phyloP scores from a whole-genome alignment of 495 filamentous ascomycete species.

The Aeminium ludgeri region DNA sequence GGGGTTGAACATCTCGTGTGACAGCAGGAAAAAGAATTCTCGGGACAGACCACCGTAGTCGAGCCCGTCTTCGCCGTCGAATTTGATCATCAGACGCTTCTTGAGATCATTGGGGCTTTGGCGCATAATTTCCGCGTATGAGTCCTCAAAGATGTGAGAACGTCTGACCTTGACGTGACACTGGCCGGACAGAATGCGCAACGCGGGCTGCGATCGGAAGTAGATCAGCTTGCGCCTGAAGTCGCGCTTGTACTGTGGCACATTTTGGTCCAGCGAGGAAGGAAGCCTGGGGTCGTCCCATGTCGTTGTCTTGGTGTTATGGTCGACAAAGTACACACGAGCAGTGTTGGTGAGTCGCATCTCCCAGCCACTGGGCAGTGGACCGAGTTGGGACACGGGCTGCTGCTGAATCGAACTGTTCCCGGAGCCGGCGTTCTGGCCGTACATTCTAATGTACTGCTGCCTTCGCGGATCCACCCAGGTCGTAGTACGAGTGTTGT shows the following conservation, averaged over 20 bases:
- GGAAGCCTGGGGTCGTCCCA: slow-evolving; percentile 96
- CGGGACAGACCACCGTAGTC: slow-evolving; percentile 97
- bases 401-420: slow-evolving; percentile 90
- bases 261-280: slow-evolving; percentile 92
- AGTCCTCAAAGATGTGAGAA: slow-evolving; percentile 96
- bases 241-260: slow-evolving; percentile 98
- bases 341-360: slow-evolving; percentile 98
- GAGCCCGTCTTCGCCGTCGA: slow-evolving; percentile 93
- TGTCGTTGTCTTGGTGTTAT: slow-evolving; percentile 99
- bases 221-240: slow-evolving; percentile 97
- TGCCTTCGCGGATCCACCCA: slow-evolving; percentile 98
- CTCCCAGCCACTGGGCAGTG: slow-evolving; percentile 94
- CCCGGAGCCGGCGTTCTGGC: slow-evolving; percentile 45
- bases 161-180: slow-evolving; percentile 96
- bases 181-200: slow-evolving; percentile 87
- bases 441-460: slow-evolving; percentile 97
- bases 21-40: slow-evolving; percentile 99
- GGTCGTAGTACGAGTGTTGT: slow-evolving; percentile 94
- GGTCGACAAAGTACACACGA: slow-evolving; percentile 95
- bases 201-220: slow-evolving; percentile 92
- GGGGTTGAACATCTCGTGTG: slow-evolving; percentile 99
- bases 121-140: slow-evolving; percentile 93
- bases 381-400: slow-evolving; percentile 93
- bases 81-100: slow-evolving; percentile 98
- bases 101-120: slow-evolving; percentile 93